A percentile compares a stretch with the other conserved stretches of the same genome.
Evolutionary conservation across 345 rosid genomes (phyloP).

Genomic region (Corchorus olitorius): DNA sequence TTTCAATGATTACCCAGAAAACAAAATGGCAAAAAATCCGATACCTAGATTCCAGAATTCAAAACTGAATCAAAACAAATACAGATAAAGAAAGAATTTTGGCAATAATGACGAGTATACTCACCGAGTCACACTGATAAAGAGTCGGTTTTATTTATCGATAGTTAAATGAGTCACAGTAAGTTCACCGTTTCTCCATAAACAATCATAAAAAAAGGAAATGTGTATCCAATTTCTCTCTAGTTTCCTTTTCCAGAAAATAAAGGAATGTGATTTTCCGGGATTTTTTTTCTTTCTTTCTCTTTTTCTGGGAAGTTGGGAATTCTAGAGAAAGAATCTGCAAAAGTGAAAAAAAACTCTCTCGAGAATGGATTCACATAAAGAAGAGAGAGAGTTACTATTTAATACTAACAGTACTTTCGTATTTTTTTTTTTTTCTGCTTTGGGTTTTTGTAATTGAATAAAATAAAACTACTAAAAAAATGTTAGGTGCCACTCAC

Average conservation of each 20-base stretch:
- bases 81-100: slow-evolving; percentile 1
- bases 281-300: background rate
- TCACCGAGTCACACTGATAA: slow-evolving; percentile 32
- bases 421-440: background rate
- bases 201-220: background rate
- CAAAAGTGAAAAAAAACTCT: background rate
- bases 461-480: background rate
- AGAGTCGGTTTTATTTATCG: background rate
- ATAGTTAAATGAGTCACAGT: slow-evolving; percentile 4
- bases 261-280: slow-evolving; percentile 23
- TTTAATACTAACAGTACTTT: background rate
- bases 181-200: slow-evolving; percentile 15
- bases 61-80: slow-evolving; percentile 30
- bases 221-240: background rate
- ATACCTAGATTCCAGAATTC: slow-evolving; percentile 33
- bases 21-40: slow-evolving; percentile 22
- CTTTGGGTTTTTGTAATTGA: background rate
- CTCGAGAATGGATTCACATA: slow-evolving; percentile 29
- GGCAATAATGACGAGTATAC: slow-evolving; percentile 31
- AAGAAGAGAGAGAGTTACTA: background rate
- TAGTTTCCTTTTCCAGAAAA: slow-evolving; percentile 16
- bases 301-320: slow-evolving; percentile 8
- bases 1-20: slow-evolving; percentile 24
- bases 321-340: slow-evolving; percentile 32
- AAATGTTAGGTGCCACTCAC: background rate